These are phyloP conservation scores for Phyllosticta ampelicida DNA, from an alignment of 2,329 filamentous ascomycete genomes.

Conservation along the genomic window DNA sequence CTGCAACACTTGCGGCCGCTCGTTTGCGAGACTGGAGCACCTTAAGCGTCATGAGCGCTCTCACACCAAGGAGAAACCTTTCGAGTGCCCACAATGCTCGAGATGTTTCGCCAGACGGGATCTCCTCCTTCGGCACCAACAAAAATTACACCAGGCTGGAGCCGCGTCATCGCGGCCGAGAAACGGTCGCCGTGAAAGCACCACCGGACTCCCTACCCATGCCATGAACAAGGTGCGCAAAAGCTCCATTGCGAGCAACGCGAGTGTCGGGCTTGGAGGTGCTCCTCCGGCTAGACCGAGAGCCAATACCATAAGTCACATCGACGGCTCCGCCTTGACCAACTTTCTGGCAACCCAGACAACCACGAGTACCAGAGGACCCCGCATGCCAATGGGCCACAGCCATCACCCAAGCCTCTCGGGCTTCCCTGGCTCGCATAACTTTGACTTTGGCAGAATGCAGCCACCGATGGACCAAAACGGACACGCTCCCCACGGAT, in stretches of 20 bases:
- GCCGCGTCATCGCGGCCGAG: conserved; percentile 78
- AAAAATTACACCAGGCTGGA: conserved; percentile 92
- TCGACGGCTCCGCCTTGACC: conserved; percentile 64
- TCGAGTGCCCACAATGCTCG: conserved; percentile 89
- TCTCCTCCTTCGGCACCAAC: conserved; percentile 85
- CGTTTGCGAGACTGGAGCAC: conserved; percentile 90
- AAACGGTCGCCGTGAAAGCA: conserved; percentile 76
- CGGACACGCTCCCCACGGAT: conserved; percentile 57
- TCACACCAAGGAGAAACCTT: conserved; percentile 98
- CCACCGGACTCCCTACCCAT: conserved; percentile 53
- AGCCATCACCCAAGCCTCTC: conserved; percentile 64
- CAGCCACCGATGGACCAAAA: conserved; percentile 39
- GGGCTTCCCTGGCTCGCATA: conserved; percentile 47
- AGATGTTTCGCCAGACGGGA: conserved; percentile 92
- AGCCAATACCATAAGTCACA: conserved; percentile 92
- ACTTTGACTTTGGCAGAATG: conserved; percentile 62
- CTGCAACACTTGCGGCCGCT: conserved; percentile 81
- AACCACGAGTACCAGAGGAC: conserved; percentile 33
- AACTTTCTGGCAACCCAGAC: conserved; percentile 55
- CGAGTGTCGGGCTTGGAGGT: conserved; percentile 37
- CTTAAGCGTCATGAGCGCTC: conserved; percentile 94
- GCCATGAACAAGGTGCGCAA: conserved; percentile 71
- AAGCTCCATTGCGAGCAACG: conserved; percentile 67
- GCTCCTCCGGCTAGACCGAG: conserved; percentile 56
- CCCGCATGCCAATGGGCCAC: conserved; percentile 42